Evolutionary conservation across 2,329 filamentous ascomycete genomes (phyloP), one percentile per base, ranked within the genome.

Genomic region (Curvularia eragrostidis): DNA sequence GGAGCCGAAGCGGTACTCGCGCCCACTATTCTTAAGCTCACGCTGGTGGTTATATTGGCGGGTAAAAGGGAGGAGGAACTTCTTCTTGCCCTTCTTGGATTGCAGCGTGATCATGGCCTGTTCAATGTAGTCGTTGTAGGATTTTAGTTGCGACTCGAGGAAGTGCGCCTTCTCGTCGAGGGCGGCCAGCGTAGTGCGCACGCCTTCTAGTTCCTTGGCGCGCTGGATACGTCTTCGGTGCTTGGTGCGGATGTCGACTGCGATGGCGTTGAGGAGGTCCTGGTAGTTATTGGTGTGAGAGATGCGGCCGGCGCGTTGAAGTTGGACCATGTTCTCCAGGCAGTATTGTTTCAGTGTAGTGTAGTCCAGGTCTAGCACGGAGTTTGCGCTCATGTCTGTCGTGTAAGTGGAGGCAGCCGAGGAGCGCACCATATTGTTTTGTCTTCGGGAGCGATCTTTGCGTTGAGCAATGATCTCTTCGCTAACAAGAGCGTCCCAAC

Each of bases 21-120:
- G 91, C 26, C 95, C 95, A 7, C 90, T 90, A 57, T 92, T 90
- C 74, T 97, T 92, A 30, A 99, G 88, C 79, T 99, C 95, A 65
- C 93, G 89, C 80, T 98, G 93, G 79, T 99, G 95, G 78, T 97
- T 96, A 86, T 97, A 99, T 78, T 99, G 95, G 73, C 96, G 96
- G 23, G 94, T 97, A 77, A 99, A 99, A 13, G 95, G 95, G 76
- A 99, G 85, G 54, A 97, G 84, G 83, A 97, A 97, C 52, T 90
- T 87, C 77, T 96, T 96, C 81, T 96, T 96, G 61, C 90, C 93
- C 79, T 97, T 97, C 78, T 97, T 96, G 79, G 91, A 97, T 77
- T 98, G 95, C 57, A 99, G 83, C 4, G 96, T 99, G 59, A 93
- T 85, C 91, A 99, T 97, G 48, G 95, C 94, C 77, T 97, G 93